phyloP scores from a whole-genome alignment of 2,329 filamentous ascomycete species.

The Trichoderma aggressivum region DNA sequence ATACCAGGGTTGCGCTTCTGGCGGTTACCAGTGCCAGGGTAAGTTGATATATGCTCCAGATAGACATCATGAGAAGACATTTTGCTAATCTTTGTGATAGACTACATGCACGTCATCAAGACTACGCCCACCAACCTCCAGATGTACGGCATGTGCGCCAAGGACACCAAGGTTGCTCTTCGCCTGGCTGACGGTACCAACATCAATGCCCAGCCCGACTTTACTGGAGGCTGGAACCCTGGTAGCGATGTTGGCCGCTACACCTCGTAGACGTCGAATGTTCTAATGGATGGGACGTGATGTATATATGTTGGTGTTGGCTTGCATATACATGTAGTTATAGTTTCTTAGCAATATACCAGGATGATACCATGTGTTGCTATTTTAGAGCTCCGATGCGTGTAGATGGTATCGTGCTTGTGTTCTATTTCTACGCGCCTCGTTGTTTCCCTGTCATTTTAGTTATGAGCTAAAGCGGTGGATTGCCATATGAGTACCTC shows the following conservation, averaged over 20 bases:
- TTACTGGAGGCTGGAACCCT: slow-evolving; percentile 35
- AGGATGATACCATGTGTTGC: background rate
- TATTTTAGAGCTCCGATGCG: background rate
- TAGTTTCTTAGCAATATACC: background rate
- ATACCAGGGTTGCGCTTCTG: slow-evolving; percentile 34
- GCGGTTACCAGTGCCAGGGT: slow-evolving; percentile 33
- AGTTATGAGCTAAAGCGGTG: background rate
- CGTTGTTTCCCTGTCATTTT: background rate
- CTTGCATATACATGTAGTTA: background rate
- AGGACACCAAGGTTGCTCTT: slow-evolving; percentile 36
- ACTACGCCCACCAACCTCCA: slow-evolving; percentile 38
- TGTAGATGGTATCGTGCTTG: background rate
- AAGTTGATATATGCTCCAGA: slow-evolving; percentile 16
- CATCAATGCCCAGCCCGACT: slow-evolving; percentile 31
- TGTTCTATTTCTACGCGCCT: background rate
- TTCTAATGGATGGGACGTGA: background rate
- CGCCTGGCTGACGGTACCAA: slow-evolving; percentile 36
- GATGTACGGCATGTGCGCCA: slow-evolving; percentile 41
- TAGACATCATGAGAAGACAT: background rate
- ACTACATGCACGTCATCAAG: slow-evolving; percentile 38
- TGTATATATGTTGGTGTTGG: background rate
- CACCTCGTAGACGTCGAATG: slow-evolving; percentile 23
- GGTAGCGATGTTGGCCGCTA: slow-evolving; percentile 38
- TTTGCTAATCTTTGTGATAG: slow-evolving; percentile 13
- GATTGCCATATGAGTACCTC: background rate